Conservation (phyloP, 306 rosid genomes). For the Begonia fuchsioides region DNA sequence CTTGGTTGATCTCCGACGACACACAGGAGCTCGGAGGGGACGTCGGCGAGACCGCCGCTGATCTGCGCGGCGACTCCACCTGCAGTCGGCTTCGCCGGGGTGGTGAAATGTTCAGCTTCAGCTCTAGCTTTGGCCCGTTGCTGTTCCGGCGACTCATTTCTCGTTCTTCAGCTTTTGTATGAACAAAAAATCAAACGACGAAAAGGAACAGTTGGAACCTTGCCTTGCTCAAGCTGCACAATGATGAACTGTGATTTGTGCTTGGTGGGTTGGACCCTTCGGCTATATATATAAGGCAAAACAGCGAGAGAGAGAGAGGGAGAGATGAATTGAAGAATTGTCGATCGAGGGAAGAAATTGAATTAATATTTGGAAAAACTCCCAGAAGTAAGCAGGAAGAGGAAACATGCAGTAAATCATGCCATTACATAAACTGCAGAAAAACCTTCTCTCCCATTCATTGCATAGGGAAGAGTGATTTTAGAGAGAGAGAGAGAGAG, state of each 20-base stretch:
- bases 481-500: too few relatives aligned
- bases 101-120: conserved; percentile 81
- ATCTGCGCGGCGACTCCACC: conserved; percentile 39
- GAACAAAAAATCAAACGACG: too few relatives aligned
- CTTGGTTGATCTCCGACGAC: conserved; percentile 58
- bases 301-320: conserved; percentile 43
- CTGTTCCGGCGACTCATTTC: conserved; percentile 71
- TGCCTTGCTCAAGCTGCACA: too few relatives aligned
- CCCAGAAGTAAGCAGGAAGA: conserved; percentile 62
- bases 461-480: conserved; percentile 51
- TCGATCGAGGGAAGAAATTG: conserved; percentile 72
- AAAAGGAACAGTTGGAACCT: not conserved
- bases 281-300: conserved; percentile 26
- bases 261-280: too few relatives aligned
- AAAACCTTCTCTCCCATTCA: conserved; percentile 52
- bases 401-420: conserved; percentile 70
- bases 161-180: conserved; percentile 12
- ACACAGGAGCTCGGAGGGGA: conserved; percentile 78
- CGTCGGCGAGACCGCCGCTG: conserved; percentile 44
- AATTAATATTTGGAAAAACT: conserved; percentile 47
- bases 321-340: conserved; percentile 57
- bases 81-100: conserved; percentile 34
- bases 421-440: conserved; percentile 50
- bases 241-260: too few relatives aligned
- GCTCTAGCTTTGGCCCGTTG: conserved; percentile 57